A percentile compares a stretch with the other conserved stretches of the same genome.
phyloP scores from a whole-genome alignment of 2,329 filamentous ascomycete species.

The Beauveria australis region DNA sequence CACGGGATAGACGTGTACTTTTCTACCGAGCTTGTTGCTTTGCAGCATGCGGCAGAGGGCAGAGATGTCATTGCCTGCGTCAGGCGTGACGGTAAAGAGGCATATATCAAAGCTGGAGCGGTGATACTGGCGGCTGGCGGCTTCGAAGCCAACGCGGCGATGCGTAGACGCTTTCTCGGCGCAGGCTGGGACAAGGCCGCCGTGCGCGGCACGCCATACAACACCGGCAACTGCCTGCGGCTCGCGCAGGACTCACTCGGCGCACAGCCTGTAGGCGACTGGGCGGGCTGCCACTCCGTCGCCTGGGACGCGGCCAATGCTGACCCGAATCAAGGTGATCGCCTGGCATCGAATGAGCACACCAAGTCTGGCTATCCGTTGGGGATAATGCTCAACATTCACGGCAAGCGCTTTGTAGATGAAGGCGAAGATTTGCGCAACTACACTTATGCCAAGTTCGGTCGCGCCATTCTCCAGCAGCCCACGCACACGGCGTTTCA shows the following conservation, averaged over 20 bases:
- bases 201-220: conserved; percentile 57
- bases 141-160: conserved; percentile 51
- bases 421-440: conserved; percentile 59
- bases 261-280: conserved; percentile 48
- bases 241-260: conserved; percentile 42
- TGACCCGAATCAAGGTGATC: conserved; percentile 44
- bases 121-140: conserved; percentile 53
- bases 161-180: conserved; percentile 46
- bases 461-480: conserved; percentile 51
- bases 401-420: conserved; percentile 55
- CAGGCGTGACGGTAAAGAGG: conserved; percentile 19
- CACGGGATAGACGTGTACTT: conserved; percentile 38
- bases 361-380: conserved; percentile 63
- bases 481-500: conserved; percentile 53
- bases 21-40: conserved; percentile 34
- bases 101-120: conserved; percentile 27
- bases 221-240: conserved; percentile 50
- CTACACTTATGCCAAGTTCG: conserved; percentile 61
- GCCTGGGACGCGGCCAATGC: conserved; percentile 56
- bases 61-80: conserved; percentile 26
- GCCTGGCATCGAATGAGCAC: conserved; percentile 54
- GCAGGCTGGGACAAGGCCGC: conserved; percentile 54
- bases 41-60: conserved; percentile 24
- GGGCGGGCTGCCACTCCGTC: conserved; percentile 56
- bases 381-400: conserved; percentile 54